Evolutionary conservation across 78 protist species (phyloP), one percentile per base, ranked within the genome.

Genomic region (Chrysochromulina parva): DNA sequence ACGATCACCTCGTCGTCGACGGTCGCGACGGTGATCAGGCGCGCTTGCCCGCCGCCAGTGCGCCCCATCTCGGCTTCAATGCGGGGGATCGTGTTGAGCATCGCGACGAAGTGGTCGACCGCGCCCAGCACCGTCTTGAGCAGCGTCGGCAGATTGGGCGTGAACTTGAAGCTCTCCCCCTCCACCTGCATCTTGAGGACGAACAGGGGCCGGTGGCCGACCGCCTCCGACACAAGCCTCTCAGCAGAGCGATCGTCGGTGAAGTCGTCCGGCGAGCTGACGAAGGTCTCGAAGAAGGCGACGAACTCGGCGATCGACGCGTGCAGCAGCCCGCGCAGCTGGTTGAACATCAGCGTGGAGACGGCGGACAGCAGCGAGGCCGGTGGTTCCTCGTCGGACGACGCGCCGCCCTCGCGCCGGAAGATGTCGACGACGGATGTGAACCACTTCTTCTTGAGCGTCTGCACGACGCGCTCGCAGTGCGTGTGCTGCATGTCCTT

Each of bases 291-390:
- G 28, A 90, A 3, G 69, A 90, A 90, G 60, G 1, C 10, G 24
- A 54, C 71, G 78, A 16, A 90, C 24, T 22, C 71, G 9, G 3
- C 28, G 48, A 90, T n/a, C 50, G 74, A 55, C 38, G 3, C 52
- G 88, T 58, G 52, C 58, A 90, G 52, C 5, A 90, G 66, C 57
- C 26, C 16, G 54, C 92, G 92, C 88, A 80, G 55, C 65, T 85
- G 50, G 88, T 90, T 86, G 76, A 52, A 54, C 88, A 80, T 80
- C 60, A 90, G 58, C 58, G 78, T 19, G 10, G 88, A 78, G 38
- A 90, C 92, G 17, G 60, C n/a, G 60, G 52, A 11, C 53, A 90
- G 69, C 48, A 80, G 69, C 54, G 54, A 0, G 53, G 2, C 6
- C 53, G 67, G 81, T 60, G 47, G 20, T 53, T 57, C 54, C 54